Conservation (phyloP, 139 green algal genomes). For the Yamagishiella unicocca region DNA sequence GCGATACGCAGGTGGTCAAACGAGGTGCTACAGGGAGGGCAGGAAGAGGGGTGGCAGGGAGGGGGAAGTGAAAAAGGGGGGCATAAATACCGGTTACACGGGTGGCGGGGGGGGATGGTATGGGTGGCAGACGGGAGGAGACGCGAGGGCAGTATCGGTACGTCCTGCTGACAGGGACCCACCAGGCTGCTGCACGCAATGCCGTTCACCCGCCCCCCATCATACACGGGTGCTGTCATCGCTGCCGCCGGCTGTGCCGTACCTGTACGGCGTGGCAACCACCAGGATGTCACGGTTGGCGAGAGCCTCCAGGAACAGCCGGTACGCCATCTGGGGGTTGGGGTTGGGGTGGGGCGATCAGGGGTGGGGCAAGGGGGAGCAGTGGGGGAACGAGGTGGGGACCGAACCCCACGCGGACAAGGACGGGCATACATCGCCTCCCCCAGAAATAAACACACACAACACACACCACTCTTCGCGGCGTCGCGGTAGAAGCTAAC, state of each 20-base stretch:
- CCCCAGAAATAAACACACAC: too few species aligned
- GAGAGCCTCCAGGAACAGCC: conserved; percentile 85
- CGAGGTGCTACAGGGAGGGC: conserved; percentile 60
- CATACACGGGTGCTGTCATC: not conserved
- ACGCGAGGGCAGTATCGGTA: too few species aligned
- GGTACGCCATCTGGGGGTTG: conserved; percentile 53
- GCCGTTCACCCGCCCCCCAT: not conserved
- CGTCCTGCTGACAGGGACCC: too few species aligned
- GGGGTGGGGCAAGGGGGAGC: not conserved
- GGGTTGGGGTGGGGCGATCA: not conserved
- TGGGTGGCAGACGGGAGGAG: not conserved
- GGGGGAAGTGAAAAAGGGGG: not conserved
- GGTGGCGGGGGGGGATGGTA: conserved; percentile 60
- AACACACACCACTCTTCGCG: too few species aligned
- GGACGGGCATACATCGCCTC: too few species aligned
- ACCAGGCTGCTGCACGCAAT: too few species aligned
- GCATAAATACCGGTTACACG: not conserved
- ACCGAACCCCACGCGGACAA: too few species aligned
- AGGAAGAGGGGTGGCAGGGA: not conserved
- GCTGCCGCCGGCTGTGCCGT: not conserved
- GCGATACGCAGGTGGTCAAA: conserved; percentile 94
- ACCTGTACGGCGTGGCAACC: conserved; percentile 73
- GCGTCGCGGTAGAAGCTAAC: too few species aligned
- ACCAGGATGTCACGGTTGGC: conserved; percentile 76
- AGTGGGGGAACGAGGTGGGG: not conserved